These are phyloP conservation scores for Coemansia sp. DNA, from an alignment of 192 early-diverging fungal species.

Conservation along the genomic window DNA sequence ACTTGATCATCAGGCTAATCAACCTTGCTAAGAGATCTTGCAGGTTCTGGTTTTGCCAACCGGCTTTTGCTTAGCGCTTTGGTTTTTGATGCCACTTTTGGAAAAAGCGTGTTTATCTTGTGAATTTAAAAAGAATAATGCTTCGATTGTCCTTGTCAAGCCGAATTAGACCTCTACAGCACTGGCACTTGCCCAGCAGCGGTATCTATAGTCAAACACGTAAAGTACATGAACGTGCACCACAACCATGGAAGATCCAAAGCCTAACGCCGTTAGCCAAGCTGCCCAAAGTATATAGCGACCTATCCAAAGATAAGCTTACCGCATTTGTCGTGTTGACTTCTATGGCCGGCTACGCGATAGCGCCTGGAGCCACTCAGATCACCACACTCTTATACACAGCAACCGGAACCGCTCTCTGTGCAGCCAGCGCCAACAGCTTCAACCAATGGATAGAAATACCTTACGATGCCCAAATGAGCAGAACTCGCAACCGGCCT, in stretches of 20 bases:
- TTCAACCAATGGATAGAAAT: conserved; percentile 96
- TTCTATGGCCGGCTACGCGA: conserved; percentile 91
- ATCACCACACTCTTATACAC: conserved; percentile 70
- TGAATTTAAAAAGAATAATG: too few species aligned
- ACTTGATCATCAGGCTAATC: too few species aligned
- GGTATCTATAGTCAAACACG: too few species aligned
- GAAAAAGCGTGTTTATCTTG: too few species aligned
- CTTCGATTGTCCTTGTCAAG: too few species aligned
- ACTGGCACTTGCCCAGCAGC: too few species aligned
- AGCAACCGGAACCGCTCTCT: conserved; percentile 81
- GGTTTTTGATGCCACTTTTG: too few species aligned
- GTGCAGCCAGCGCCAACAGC: conserved; percentile 84
- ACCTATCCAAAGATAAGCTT: conserved; percentile 83
- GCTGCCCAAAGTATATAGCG: conserved; percentile 58
- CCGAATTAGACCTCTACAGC: too few species aligned
- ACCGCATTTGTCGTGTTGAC: conserved; percentile 88
- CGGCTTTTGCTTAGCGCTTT: too few species aligned
- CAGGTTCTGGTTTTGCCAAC: too few species aligned
- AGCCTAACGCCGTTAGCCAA: background rate
- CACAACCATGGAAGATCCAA: conserved; percentile 33
- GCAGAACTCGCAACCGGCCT: conserved; percentile 81
- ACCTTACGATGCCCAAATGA: conserved; percentile 98
- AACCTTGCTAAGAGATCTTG: too few species aligned
- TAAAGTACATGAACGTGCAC: too few species aligned
- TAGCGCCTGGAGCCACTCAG: conserved; percentile 72